Percentiles rank a stretch among this genome's conserved stretches.
phyloP scores from a whole-genome alignment of 2,329 filamentous ascomycete genomes.

The Pseudonectria foliicola region DNA sequence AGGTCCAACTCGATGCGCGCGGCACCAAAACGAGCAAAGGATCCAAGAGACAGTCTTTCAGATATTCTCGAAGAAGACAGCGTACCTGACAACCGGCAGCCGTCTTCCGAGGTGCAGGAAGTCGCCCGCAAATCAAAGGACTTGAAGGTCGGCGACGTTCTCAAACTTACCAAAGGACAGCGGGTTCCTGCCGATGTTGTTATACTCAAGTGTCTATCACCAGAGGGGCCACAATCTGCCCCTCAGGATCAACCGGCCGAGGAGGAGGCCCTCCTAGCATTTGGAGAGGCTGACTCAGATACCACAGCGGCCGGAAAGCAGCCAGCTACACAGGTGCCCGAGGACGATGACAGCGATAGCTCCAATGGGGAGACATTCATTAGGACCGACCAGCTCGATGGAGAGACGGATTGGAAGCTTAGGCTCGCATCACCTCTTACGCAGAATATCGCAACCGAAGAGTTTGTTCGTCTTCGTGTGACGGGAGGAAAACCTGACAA shows the following conservation, averaged over 20 bases:
- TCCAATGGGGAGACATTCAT: conserved; percentile 89
- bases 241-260: conserved; percentile 26
- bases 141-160: conserved; percentile 88
- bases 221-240: conserved; percentile 38
- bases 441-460: conserved; percentile 65
- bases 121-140: conserved; percentile 76
- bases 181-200: conserved; percentile 91
- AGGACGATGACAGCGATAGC: conserved; percentile 27
- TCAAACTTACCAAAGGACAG: conserved; percentile 87
- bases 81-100: conserved; percentile 26
- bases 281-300: conserved; percentile 30
- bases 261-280: conserved; percentile 36
- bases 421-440: conserved; percentile 80
- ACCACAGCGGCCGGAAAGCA: conserved; percentile 29
- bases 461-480: conserved; percentile 64
- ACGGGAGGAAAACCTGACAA: conserved; percentile 86
- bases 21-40: conserved; percentile 24
- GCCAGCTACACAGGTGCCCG: conserved; percentile 19
- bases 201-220: conserved; percentile 72
- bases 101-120: conserved; percentile 53
- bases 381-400: conserved; percentile 91
- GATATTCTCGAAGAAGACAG: conserved; percentile 64
- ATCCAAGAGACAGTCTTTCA: conserved; percentile 36
- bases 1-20: conserved; percentile 36
- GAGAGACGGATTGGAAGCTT: conserved; percentile 98